A percentile compares a stretch with the other conserved stretches of the same genome.
These are phyloP conservation scores for Cyclotella distinguenda DNA, from an alignment of 108 stramenopile species.

Conservation along the genomic window DNA sequence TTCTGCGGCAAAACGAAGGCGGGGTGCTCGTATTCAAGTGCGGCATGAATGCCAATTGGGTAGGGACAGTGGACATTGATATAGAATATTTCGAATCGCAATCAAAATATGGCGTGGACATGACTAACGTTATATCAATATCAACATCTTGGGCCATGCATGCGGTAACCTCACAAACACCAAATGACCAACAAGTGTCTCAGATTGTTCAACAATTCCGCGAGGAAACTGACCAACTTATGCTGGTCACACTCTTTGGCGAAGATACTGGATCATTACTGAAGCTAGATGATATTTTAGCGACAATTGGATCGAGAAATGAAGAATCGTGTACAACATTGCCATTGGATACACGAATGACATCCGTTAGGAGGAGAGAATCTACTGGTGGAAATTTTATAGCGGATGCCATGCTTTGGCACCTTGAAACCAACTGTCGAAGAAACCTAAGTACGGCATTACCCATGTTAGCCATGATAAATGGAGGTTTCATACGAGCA, in stretches of 20 bases:
- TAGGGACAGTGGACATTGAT: slow-evolving; percentile 40
- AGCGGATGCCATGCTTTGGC: slow-evolving; percentile 46
- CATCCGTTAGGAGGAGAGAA: slow-evolving; percentile 43
- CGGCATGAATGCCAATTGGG: slow-evolving; percentile 49
- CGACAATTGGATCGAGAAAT: slow-evolving; percentile 10
- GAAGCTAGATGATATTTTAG: slow-evolving; percentile 33
- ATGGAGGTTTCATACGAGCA: slow-evolving; percentile 49
- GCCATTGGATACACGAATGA: slow-evolving; percentile 42
- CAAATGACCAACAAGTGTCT: slow-evolving; percentile 16
- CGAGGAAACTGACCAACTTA: slow-evolving; percentile 21
- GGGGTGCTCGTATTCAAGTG: slow-evolving; percentile 43
- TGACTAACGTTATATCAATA: slow-evolving; percentile 15
- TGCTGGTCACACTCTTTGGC: slow-evolving; percentile 27
- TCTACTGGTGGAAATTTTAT: slow-evolving; percentile 38
- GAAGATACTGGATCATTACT: slow-evolving; percentile 20
- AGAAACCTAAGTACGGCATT: neutral
- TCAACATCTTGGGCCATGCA: slow-evolving; percentile 46
- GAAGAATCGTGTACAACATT: neutral
- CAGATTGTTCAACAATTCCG: slow-evolving; percentile 25
- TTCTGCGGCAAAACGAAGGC: slow-evolving; percentile 22
- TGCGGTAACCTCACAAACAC: slow-evolving; percentile 8
- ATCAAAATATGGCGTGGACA: neutral
- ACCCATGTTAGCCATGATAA: slow-evolving; percentile 45
- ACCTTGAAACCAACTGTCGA: slow-evolving; percentile 15
- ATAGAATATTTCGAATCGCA: neutral